These are phyloP conservation scores for Paecilomyces sp. DNA, from an alignment of 2,329 filamentous ascomycete species.

Conservation along the genomic window DNA sequence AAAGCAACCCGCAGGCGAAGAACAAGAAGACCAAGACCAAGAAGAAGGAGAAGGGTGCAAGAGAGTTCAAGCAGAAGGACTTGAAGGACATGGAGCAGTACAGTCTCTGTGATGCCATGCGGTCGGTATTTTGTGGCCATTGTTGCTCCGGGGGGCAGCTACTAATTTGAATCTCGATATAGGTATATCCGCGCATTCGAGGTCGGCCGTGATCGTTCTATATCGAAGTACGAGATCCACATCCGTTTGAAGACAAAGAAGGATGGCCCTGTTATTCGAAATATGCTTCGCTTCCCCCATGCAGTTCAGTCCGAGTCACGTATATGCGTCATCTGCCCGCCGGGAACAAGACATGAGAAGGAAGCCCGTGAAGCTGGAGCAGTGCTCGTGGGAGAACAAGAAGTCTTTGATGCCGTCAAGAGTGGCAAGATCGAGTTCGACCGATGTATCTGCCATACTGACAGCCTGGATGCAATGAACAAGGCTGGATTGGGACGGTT, in stretches of 20 bases:
- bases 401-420: conserved; percentile 72
- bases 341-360: conserved; percentile 64
- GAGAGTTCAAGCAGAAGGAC: conserved; percentile 57
- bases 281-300: conserved; percentile 79
- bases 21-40: conserved; percentile 53
- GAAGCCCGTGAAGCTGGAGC: conserved; percentile 75
- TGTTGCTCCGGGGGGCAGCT: conserved; percentile 2
- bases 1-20: conserved; percentile 31
- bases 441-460: conserved; percentile 74
- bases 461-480: conserved; percentile 69
- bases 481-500: conserved; percentile 75
- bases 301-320: conserved; percentile 81
- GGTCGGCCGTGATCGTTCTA: conserved; percentile 68
- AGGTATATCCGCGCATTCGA: conserved; percentile 90
- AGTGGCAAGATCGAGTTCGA: conserved; percentile 79
- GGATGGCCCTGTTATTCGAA: conserved; percentile 80
- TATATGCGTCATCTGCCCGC: conserved; percentile 87
- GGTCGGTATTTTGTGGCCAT: conserved; percentile 38
- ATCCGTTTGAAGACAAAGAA: conserved; percentile 76
- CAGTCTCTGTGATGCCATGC: conserved; percentile 85
- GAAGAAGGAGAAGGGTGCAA: conserved; percentile 57
- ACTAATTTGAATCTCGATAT: conserved; percentile 9
- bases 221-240: conserved; percentile 81
- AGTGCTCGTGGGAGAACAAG: conserved; percentile 74
- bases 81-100: conserved; percentile 64